These are phyloP conservation scores for Prunus mira DNA, from an alignment of 306 rosid genomes.

Conservation along the genomic window DNA sequence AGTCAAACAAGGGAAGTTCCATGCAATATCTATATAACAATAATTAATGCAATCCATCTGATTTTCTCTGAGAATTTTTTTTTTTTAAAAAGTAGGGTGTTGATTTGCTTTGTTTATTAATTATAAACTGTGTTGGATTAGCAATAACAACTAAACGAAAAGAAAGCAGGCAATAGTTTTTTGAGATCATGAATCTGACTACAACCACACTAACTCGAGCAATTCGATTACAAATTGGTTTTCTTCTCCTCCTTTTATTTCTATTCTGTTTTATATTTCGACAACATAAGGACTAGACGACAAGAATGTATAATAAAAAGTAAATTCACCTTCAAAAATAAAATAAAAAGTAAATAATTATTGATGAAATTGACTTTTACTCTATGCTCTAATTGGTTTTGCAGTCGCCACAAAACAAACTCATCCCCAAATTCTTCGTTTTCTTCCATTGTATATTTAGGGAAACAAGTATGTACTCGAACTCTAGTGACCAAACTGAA, in stretches of 20 bases:
- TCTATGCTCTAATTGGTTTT: too few relatives aligned
- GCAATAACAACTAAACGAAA: slow-evolving; percentile 12
- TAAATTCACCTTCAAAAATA: too few relatives aligned
- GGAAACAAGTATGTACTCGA: too few relatives aligned
- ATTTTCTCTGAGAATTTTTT: background rate
- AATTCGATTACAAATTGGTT: background rate
- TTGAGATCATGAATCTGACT: slow-evolving; percentile 25
- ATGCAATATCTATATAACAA: background rate
- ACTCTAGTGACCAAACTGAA: too few relatives aligned
- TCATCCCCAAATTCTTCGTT: too few relatives aligned
- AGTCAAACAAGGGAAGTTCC: background rate
- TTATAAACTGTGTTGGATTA: slow-evolving; percentile 18
- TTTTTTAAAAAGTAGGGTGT: background rate
- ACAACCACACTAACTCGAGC: slow-evolving; percentile 22
- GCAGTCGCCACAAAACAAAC: too few relatives aligned
- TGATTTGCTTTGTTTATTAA: background rate
- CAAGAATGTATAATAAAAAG: too few relatives aligned
- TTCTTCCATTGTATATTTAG: too few relatives aligned
- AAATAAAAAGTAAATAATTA: too few relatives aligned
- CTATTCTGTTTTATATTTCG: background rate
- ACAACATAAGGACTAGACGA: slow-evolving; percentile 1
- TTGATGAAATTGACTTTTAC: too few relatives aligned
- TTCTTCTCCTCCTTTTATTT: background rate
- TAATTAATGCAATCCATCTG: background rate
- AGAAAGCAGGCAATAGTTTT: slow-evolving; percentile 16